Evolutionary conservation across 257 asterid genomes (phyloP).

Genomic region (Primulina tabacum): DNA sequence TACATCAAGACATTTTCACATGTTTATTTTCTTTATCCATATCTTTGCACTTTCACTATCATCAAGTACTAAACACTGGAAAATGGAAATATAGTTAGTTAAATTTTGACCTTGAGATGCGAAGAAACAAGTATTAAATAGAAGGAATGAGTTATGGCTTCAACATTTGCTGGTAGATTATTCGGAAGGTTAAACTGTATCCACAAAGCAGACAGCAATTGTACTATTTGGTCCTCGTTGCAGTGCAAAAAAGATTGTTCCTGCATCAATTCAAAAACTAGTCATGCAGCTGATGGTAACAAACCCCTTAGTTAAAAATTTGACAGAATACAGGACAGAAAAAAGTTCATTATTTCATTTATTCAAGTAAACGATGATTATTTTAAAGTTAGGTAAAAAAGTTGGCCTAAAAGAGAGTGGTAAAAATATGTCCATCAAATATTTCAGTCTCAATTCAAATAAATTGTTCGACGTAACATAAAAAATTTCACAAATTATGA

Average conservation of each 20-base stretch:
- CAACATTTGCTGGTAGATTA: constrained; percentile 80
- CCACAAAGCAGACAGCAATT: constrained; percentile 85
- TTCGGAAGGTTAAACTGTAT: constrained; percentile 72
- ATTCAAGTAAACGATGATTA: not conserved
- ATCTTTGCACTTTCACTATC: not conserved
- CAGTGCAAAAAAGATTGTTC: constrained; percentile 66
- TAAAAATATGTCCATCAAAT: not conserved
- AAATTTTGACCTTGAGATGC: constrained; percentile 55
- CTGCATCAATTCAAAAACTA: constrained; percentile 39
- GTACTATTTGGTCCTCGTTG: constrained; percentile 83
- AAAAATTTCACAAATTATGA: not conserved
- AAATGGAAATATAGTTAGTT: not conserved
- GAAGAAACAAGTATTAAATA: constrained; percentile 64
- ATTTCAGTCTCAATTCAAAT: not conserved
- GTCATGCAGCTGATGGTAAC: not conserved
- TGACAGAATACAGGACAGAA: constrained; percentile 7
- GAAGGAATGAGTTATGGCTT: constrained; percentile 94
- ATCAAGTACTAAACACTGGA: not conserved
- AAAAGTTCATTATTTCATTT: not conserved
- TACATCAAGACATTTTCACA: not conserved
- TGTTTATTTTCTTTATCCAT: not conserved
- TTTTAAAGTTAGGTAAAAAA: not conserved
- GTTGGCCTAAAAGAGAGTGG: not conserved
- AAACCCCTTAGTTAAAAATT: constrained; percentile 1
- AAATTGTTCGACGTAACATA: not conserved